phyloP scores from a whole-genome alignment of 768 basidiomycete species.

The Pleurotus platypus region DNA sequence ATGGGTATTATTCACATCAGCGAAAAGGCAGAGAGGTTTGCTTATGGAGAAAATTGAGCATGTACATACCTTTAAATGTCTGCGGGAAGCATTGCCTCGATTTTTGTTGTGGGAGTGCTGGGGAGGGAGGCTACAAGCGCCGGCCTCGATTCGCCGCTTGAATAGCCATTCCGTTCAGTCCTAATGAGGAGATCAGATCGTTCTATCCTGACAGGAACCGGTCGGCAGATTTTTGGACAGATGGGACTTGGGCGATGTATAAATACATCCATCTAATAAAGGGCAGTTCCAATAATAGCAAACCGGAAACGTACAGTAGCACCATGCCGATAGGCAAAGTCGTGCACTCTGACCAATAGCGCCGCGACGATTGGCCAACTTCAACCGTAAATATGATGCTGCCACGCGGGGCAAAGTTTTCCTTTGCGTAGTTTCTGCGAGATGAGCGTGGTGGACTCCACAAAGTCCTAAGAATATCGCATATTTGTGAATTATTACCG shows the following conservation, averaged over 20 bases:
- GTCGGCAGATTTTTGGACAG: not conserved
- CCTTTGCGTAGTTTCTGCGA: too few species aligned
- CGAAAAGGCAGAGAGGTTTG: too few species aligned
- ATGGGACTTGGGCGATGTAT: not conserved
- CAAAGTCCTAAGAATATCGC: not conserved
- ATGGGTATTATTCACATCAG: too few species aligned
- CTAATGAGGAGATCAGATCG: not conserved
- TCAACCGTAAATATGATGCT: too few species aligned
- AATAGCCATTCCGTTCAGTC: not conserved
- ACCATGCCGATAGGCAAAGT: not conserved
- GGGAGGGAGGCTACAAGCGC: not conserved
- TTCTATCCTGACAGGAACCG: not conserved
- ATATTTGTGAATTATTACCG: not conserved
- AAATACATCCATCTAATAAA: conserved; percentile 4
- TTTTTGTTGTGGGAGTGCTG: too few species aligned
- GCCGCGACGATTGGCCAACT: not conserved
- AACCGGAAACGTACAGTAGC: not conserved
- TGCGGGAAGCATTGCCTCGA: too few species aligned
- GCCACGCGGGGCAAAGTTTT: too few species aligned
- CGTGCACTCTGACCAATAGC: too few species aligned
- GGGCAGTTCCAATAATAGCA: not conserved
- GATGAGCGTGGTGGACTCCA: not conserved
- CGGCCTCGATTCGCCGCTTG: not conserved
- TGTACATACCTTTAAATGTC: too few species aligned
- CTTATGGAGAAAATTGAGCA: too few species aligned